A percentile compares a stretch with the other conserved stretches of the same genome.
phyloP scores from a whole-genome alignment of 1,284 basidiomycete species.

The Fomes fomentarius region DNA sequence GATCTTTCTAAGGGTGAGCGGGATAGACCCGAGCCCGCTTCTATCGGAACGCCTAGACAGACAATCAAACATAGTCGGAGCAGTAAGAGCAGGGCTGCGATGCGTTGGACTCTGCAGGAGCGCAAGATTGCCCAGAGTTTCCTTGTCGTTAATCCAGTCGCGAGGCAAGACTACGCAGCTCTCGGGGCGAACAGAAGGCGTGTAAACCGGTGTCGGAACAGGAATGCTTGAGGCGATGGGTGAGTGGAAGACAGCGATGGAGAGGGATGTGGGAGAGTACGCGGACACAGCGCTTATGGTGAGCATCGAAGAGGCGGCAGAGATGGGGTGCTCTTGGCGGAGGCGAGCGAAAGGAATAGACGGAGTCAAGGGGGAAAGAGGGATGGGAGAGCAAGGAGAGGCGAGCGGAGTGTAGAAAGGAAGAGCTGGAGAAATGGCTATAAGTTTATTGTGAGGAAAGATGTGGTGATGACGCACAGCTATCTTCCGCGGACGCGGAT shows the following conservation, averaged over 20 bases:
- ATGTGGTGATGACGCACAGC: constrained; percentile 7
- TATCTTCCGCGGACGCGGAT: constrained; percentile 10
- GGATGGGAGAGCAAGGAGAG: constrained; percentile 15
- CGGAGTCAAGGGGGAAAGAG: not conserved
- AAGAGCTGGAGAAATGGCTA: constrained; percentile 11
- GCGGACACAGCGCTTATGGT: constrained; percentile 8
- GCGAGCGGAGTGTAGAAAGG: constrained; percentile 27
- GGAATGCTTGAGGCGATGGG: constrained; percentile 11
- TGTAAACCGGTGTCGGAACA: constrained; percentile 20
- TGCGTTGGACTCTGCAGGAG: constrained; percentile 18
- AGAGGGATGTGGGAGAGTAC: constrained; percentile 15
- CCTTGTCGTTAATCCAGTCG: constrained; percentile 8
- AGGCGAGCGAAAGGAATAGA: constrained; percentile 11
- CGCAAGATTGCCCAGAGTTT: not conserved
- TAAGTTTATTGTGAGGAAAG: not conserved
- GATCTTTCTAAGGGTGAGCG: constrained; percentile 19
- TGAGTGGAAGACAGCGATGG: constrained; percentile 22
- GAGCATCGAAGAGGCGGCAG: constrained; percentile 13
- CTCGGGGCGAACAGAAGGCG: constrained; percentile 13
- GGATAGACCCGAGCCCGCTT: constrained; percentile 5
- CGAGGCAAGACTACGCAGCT: constrained; percentile 19
- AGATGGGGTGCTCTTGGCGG: constrained; percentile 11
- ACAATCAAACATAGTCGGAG: constrained; percentile 6
- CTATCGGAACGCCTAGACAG: not conserved
- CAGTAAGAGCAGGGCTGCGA: constrained; percentile 4